Conservation (phyloP, 2,329 filamentous ascomycete genomes). For the Trichoderma brevicompactum region DNA sequence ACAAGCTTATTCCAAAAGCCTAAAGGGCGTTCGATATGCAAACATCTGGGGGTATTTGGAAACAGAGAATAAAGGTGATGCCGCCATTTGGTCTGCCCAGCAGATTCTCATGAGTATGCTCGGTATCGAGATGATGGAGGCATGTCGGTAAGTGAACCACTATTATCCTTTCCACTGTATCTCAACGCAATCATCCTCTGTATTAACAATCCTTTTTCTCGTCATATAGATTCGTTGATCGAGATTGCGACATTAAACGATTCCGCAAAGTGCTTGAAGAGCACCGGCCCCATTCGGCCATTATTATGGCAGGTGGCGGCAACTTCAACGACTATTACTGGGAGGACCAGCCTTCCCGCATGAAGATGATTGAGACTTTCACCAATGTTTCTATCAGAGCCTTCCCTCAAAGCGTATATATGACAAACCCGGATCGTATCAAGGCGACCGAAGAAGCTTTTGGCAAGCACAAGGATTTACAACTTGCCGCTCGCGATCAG, state of each 20-base stretch:
- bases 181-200: too few species aligned
- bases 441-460: conserved; percentile 23
- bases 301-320: conserved; percentile 22
- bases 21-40: conserved; percentile 23
- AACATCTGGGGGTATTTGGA: conserved; percentile 24
- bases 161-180: background rate
- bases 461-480: conserved; percentile 23
- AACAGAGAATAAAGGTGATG: conserved; percentile 23
- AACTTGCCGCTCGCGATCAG: conserved; percentile 18
- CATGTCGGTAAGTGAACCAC: conserved; percentile 7
- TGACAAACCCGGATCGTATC: conserved; percentile 23
- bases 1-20: conserved; percentile 10
- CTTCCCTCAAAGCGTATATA: conserved; percentile 24
- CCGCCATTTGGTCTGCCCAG: conserved; percentile 23
- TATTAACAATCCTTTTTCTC: background rate
- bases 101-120: conserved; percentile 27
- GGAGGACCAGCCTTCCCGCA: conserved; percentile 23
- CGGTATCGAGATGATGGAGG: conserved; percentile 25
- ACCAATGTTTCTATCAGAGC: conserved; percentile 24
- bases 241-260: conserved; percentile 18
- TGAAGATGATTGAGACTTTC: conserved; percentile 22
- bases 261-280: conserved; percentile 20
- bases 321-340: conserved; percentile 26
- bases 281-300: conserved; percentile 18
- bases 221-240: conserved; percentile 5